These are phyloP conservation scores for Chaetomium globosum DNA, from an alignment of 2,329 filamentous ascomycete species.

Conservation along the genomic window DNA sequence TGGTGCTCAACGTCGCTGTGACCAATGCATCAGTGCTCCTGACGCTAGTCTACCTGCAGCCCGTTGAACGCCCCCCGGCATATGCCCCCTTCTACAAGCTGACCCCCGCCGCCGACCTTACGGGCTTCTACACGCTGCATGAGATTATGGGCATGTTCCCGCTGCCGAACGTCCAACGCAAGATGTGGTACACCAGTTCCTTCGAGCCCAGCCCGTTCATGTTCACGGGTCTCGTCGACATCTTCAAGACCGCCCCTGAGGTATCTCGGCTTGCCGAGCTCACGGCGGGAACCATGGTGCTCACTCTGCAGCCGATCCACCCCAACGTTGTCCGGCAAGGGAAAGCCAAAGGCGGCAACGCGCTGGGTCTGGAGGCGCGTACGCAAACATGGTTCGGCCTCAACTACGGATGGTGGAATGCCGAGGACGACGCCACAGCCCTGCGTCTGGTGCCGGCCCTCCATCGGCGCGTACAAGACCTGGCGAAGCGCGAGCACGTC, in stretches of 20 bases:
- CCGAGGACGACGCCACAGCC: background rate
- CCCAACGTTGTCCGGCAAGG: background rate
- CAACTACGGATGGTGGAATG: background rate
- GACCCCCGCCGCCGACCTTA: background rate
- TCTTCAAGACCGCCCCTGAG: slow-evolving; percentile 6
- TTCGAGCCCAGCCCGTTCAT: slow-evolving; percentile 14
- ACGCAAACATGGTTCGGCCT: slow-evolving; percentile 17
- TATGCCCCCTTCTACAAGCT: slow-evolving; percentile 15
- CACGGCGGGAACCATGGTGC: slow-evolving; percentile 9
- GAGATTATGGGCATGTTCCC: slow-evolving; percentile 16
- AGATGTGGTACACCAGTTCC: slow-evolving; percentile 14
- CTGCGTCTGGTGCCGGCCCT: background rate
- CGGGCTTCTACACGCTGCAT: slow-evolving; percentile 4
- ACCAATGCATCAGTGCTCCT: slow-evolving; percentile 16
- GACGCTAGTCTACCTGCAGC: slow-evolving; percentile 21
- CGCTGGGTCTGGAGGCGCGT: slow-evolving; percentile 15
- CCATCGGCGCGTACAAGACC: background rate
- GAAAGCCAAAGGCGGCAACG: slow-evolving; percentile 9
- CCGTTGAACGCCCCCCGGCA: slow-evolving; percentile 10
- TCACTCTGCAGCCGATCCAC: slow-evolving; percentile 20
- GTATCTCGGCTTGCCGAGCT: background rate
- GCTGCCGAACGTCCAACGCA: background rate
- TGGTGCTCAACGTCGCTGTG: slow-evolving; percentile 17
- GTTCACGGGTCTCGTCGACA: background rate
- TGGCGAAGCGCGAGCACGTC: background rate